Conservation (phyloP, 202 grass and related monocot genomes). For the Alloteropsis angusta region DNA sequence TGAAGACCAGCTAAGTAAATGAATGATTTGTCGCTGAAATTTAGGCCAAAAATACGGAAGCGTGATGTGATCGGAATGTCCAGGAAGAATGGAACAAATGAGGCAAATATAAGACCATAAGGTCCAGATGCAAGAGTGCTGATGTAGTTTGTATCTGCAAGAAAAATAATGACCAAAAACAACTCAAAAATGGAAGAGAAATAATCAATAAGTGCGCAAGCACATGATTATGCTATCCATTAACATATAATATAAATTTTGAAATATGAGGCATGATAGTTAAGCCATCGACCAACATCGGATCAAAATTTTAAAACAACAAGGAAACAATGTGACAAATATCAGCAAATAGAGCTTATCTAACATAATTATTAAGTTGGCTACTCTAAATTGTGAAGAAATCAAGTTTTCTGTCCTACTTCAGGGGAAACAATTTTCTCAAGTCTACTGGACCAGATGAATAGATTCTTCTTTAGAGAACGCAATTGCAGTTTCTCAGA, state of each 20-base stretch:
- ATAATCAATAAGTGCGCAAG: not conserved
- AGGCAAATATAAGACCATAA: slow-evolving; percentile 89
- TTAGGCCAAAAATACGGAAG: slow-evolving; percentile 69
- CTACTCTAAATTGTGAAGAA: not conserved
- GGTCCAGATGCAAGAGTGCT: slow-evolving; percentile 69
- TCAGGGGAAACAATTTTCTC: not conserved
- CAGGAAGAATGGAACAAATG: slow-evolving; percentile 80
- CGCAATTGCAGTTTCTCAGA: not conserved
- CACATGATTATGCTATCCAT: slow-evolving; percentile 1
- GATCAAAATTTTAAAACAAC: not conserved
- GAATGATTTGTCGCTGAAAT: slow-evolving; percentile 81
- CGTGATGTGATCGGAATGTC: slow-evolving; percentile 81
- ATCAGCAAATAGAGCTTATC: not conserved
- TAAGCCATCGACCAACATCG: not conserved
- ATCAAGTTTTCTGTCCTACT: not conserved
- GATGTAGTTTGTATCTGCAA: slow-evolving; percentile 67
- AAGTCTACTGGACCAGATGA: not conserved
- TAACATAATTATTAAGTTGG: not conserved
- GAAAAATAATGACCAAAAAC: slow-evolving; percentile 6
- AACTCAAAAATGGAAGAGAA: slow-evolving; percentile 5
- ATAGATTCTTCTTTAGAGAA: not conserved
- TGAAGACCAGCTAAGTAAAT: slow-evolving; percentile 90
- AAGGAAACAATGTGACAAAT: slow-evolving; percentile 4
- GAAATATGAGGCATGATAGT: not conserved
- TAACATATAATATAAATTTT: not conserved